Conservation (phyloP, 2,329 filamentous ascomycete species). For the Daldinia eschscholtzii region DNA sequence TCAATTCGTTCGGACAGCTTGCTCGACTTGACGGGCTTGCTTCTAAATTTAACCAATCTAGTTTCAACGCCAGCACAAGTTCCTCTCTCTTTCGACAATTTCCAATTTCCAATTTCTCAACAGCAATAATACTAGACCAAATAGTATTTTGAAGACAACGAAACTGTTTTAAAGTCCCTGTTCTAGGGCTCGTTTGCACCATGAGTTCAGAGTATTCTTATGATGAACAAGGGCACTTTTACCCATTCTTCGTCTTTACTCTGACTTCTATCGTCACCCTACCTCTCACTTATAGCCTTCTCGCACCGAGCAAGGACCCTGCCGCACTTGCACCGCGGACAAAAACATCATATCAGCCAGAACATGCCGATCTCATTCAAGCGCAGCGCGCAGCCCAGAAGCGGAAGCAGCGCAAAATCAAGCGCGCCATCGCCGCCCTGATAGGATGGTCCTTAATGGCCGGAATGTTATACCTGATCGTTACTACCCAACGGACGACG, state of each 20-base stretch:
- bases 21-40: conserved; percentile 20
- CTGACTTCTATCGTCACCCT: conserved; percentile 88
- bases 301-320: conserved; percentile 81
- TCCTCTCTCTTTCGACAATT: conserved; percentile 20
- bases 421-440: conserved; percentile 81
- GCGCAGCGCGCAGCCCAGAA: conserved; percentile 86
- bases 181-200: conserved; percentile 57
- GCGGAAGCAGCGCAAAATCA: conserved; percentile 88
- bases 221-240: conserved; percentile 98
- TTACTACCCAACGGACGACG: conserved; percentile 77
- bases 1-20: conserved; percentile 36
- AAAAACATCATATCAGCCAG: conserved; percentile 81
- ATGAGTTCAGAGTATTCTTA: conserved; percentile 98
- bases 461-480: conserved; percentile 92
- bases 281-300: conserved; percentile 88
- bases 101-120: not conserved
- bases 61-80: conserved; percentile 33
- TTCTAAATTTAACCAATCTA: conserved; percentile 43
- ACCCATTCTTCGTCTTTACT: conserved; percentile 98
- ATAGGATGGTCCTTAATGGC: conserved; percentile 86
- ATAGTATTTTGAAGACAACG: conserved; percentile 22
- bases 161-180: conserved; percentile 46
- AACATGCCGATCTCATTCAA: conserved; percentile 86
- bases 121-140: conserved; percentile 15
- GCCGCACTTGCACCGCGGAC: conserved; percentile 86